These are phyloP conservation scores for Paramecium octaurelia DNA, from an alignment of 73 alveolate species.

Conservation along the genomic window DNA sequence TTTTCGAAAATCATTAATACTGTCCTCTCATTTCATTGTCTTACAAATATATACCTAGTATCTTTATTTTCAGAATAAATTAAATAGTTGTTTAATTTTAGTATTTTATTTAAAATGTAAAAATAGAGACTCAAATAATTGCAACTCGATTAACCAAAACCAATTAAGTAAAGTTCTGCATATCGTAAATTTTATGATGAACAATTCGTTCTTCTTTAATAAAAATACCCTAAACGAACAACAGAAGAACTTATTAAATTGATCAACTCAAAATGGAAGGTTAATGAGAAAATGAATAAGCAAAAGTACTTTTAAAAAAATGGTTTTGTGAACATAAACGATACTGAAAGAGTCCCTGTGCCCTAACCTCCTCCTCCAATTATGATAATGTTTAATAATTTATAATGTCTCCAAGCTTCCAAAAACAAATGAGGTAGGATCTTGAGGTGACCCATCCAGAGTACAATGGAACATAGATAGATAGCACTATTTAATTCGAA, in stretches of 20 bases:
- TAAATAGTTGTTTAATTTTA: not conserved
- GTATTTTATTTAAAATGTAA: not conserved
- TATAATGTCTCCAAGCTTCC: not conserved
- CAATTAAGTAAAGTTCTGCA: not conserved
- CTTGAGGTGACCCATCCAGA: slow-evolving; percentile 15
- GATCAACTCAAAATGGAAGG: not conserved
- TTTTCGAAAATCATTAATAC: no score
- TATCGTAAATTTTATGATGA: not conserved
- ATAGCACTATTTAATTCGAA: not conserved
- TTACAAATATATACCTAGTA: no score
- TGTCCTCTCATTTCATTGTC: not conserved
- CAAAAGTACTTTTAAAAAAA: not conserved
- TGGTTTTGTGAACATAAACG: not conserved
- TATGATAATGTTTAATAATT: not conserved
- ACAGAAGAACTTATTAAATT: not conserved
- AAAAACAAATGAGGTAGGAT: not conserved
- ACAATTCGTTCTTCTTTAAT: not conserved
- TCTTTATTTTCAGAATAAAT: not conserved
- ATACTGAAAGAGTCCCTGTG: not conserved
- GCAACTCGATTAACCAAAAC: not conserved
- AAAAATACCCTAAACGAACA: not conserved
- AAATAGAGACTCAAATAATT: not conserved
- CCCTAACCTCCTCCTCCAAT: not conserved
- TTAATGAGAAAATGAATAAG: not conserved
- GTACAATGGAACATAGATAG: not conserved